Conservation (phyloP, 345 rosid species). For the Aurinia saxatilis region DNA sequence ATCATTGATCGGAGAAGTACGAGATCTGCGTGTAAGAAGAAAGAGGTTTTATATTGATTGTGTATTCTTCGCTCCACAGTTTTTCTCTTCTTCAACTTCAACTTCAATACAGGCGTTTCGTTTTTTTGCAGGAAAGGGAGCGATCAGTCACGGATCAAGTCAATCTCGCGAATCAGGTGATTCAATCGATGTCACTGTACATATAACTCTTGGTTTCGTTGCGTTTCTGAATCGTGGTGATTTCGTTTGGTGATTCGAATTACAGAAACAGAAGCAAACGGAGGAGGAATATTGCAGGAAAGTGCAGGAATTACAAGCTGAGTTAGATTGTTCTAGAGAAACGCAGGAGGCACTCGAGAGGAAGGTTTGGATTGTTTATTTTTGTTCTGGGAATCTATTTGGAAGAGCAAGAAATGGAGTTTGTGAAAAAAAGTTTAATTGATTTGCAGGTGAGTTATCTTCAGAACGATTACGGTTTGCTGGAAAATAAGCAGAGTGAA, state of each 20-base stretch:
- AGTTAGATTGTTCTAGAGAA: slow-evolving; percentile 48
- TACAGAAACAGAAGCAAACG: slow-evolving; percentile 62
- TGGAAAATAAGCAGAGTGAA: slow-evolving; percentile 58
- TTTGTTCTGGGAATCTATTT: slow-evolving; percentile 22
- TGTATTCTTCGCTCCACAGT: not conserved
- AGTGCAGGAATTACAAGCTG: slow-evolving; percentile 54
- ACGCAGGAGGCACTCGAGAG: slow-evolving; percentile 50
- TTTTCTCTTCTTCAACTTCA: not conserved
- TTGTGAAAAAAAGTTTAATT: not conserved
- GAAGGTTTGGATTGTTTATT: slow-evolving; percentile 46
- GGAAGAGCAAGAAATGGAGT: slow-evolving; percentile 13
- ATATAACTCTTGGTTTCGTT: not conserved
- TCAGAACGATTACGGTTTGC: slow-evolving; percentile 54
- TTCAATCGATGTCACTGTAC: not conserved
- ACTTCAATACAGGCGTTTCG: not conserved
- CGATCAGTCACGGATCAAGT: slow-evolving; percentile 47
- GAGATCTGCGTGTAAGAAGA: slow-evolving; percentile 53
- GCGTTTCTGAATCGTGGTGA: not conserved
- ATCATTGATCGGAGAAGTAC: slow-evolving; percentile 51
- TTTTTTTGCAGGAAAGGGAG: slow-evolving; percentile 47
- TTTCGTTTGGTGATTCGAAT: slow-evolving; percentile 13
- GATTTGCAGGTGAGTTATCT: slow-evolving; percentile 51
- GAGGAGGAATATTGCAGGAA: slow-evolving; percentile 58
- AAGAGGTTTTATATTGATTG: slow-evolving; percentile 8
- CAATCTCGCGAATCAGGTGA: slow-evolving; percentile 46